Evolutionary conservation across 257 asterid species (phyloP), one percentile per base, ranked within the genome.

Genomic region (Nicotiana paniculata): DNA sequence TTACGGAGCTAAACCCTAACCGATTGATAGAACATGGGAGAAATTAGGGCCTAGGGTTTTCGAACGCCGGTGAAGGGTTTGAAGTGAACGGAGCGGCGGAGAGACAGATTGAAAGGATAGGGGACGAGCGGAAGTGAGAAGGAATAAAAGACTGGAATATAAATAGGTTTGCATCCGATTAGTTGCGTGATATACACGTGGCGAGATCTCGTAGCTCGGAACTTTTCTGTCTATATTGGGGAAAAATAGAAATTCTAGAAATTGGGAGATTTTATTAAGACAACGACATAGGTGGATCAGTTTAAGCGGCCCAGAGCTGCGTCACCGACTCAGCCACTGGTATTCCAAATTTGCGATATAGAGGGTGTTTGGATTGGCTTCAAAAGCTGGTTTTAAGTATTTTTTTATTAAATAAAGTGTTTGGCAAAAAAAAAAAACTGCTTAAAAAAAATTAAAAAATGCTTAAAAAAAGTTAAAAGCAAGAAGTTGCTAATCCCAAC

Each of bases 111-210:
- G 39, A 76, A 72, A 15, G 53, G 57, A 80, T 51, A 33, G 75
- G 18, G 6, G 39, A 53, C n/a, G 35, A 32, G 85, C 89, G 90
- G 87, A 88, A 82, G 83, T 80, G 90, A 88, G 82, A 77, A 6
- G 48, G 74, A 83, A 85, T 74, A 82, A 88, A 81, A 81, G 89
- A 59, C 30, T 74, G 90, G 89, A 83, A 85, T 88, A 88, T 88
- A 88, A 88, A 88, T 88, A 88, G 87, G 90, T 88, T 88, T 88
- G 90, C 90, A 88, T 88, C 90, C 90, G 90, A 72, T 85, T 88
- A 69, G 79, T 67, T 64, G 62, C 21, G 6, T 51, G 63, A n/a
- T 9, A 8, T 72, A 85, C 87, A 88, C 89, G 90, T 85, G 90
- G 83, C 87, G 28, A 16, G 24, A 74, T 58, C 86, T 81, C 32